Base-by-base conservation (phyloP, 2,329 filamentous ascomycete species). In the Chaetomium sp. region DNA sequence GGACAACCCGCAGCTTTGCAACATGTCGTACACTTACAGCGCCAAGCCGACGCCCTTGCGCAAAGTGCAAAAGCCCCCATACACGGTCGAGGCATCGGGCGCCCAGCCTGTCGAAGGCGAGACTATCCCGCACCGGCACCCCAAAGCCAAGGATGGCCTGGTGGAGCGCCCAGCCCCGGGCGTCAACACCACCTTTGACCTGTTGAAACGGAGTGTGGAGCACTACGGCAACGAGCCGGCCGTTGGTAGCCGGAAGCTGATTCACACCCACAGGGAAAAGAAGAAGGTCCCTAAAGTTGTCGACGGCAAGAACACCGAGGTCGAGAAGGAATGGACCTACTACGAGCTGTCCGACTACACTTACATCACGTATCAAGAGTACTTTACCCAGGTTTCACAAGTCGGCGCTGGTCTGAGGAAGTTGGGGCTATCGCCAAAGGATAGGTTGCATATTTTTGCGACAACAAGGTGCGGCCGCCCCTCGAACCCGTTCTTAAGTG, bases 211-310 rank as follows among this genome's bases (percentile, higher is more conserved):
- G 71, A 88, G 88, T 71, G 89, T 90, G 51, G 81, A 81, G 62
- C 78, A 84, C 66, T 88, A 86, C 73, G 83, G 84, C 65, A 84
- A 87, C 73, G 83, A 87, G 73, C 83, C 85, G 65, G 88, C 87
- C 65, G 81, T 91, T 67, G 93, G 90, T 70, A 84, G 83, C 72
- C 88, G 93, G 68, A 89, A 85, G 76, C 83, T 96, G 64, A 77
- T 97, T 78, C 83, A 89, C 77, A 87, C 89, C 55, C 92, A 96
- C 78, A 86, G 86, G 72, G 93, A 97, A 82, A 89, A 85, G 71
- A 96, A 94, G 82, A 95, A 92, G 84, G 81, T 97, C 71, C 90
- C 93, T 83, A 97, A 96, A 85, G 83, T 92, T 58, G 81, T 96
- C 64, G 91, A 96, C 73, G 93, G 93, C 70, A 85, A 90, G 75